Evolutionary conservation across 2,329 filamentous ascomycete genomes (phyloP), one percentile per base, ranked within the genome.

Genomic region (Esteya vermicola): DNA sequence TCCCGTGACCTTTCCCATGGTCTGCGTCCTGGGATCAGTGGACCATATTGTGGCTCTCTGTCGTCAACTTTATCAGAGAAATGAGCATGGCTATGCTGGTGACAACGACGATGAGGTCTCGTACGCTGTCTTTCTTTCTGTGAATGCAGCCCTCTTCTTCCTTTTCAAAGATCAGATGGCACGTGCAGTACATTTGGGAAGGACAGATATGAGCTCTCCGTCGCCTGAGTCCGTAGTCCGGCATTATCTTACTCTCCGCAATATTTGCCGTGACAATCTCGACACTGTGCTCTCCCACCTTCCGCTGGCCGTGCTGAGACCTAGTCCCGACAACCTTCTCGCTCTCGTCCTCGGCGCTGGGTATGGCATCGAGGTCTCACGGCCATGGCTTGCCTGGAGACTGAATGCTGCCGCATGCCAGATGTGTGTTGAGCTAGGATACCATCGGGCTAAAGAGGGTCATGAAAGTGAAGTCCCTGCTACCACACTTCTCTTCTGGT

Each of bases 341-440:
- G 71, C 75, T 9, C 59, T 81, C 3, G 50, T 71, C 13, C 55
- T 78, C 9, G 74, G 67, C 1, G 64, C 71, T 4, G 57, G 73
- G 18, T 74, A 79, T 48, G 67, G 75, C 12, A 67, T 79, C 36
- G 75, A 80, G 45, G 63, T 70, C 8, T 76, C 73, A 4, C 70
- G 73, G 28, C 72, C 75, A 1, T 73, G 72, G 0, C 63, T 81
- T 4, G 73, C 72, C 18, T 78, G 75, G 67, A 68, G 73, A 12
- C 58, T 81, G 14, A 69, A 67, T 19, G 70, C 68, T 6, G 65
- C 67, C 14, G 76, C 75, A 0, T 68, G 70, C 13, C 65, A 71
- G 38, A 60, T 81, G 39, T 77, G 72, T 45, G 72, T 76, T 48
- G 70, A 69, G 0, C 65, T 78, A 4, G 76, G 76, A 3, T 78